Percentiles rank a stretch among this genome's conserved stretches.
Conservation (phyloP, 257 asterid species). For the Prunella vulgaris region DNA sequence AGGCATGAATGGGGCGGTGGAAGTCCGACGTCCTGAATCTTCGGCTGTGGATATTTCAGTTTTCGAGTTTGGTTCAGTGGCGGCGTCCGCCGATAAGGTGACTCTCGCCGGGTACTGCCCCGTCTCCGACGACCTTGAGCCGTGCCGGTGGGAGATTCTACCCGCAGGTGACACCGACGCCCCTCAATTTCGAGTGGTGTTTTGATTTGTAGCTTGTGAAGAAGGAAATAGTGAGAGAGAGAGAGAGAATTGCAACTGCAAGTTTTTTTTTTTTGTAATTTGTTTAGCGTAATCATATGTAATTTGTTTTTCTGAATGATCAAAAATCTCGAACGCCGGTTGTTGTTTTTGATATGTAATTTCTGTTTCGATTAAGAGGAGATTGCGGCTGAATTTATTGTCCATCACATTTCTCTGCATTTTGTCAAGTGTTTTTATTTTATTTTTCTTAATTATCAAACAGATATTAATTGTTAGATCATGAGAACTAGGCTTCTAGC, state of each 20-base stretch:
- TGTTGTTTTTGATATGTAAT: background rate
- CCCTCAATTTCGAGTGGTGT: conserved; percentile 85
- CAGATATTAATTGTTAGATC: background rate
- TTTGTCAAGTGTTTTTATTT: background rate
- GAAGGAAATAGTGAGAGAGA: background rate
- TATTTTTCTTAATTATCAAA: too few species aligned
- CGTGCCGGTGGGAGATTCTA: conserved; percentile 86
- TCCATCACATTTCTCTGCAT: background rate
- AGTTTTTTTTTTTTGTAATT: too few species aligned
- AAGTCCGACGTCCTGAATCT: conserved; percentile 47
- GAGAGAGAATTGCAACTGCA: too few species aligned
- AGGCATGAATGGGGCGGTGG: conserved; percentile 83
- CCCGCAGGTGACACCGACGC: conserved; percentile 73
- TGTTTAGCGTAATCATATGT: too few species aligned
- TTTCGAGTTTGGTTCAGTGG: conserved; percentile 79
- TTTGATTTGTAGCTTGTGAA: conserved; percentile 29
- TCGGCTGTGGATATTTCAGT: conserved; percentile 43
- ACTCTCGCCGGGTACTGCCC: conserved; percentile 83
- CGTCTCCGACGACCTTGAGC: conserved; percentile 79
- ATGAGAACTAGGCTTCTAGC: background rate
- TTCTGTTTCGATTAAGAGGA: background rate
- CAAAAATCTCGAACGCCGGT: background rate
- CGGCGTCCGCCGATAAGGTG: conserved; percentile 71
- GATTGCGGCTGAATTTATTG: background rate
- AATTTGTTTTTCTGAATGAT: too few species aligned